Evolutionary conservation across 2,329 filamentous ascomycete genomes (phyloP), one percentile per base, ranked within the genome.

Genomic region (Drechslera avenae): DNA sequence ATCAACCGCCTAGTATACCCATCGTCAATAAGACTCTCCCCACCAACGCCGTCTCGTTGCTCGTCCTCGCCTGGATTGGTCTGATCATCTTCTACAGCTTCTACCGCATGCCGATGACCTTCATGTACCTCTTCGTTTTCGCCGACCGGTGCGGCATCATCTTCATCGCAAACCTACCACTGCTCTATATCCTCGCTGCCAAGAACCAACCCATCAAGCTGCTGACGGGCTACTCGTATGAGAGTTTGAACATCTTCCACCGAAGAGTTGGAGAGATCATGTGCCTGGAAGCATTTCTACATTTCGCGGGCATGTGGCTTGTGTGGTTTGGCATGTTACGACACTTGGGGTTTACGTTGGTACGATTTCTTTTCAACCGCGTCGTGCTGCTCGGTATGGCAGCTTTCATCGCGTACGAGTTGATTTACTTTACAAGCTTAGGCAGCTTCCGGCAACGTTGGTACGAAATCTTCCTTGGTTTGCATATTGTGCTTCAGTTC

Each of bases 211-310:
- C 85, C 0, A 64, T 88, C 28, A 81, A 82, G 50, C 59, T 77
- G 2, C 72, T 88, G 14, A 87, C 85, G 0, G 84, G 85, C 3
- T 80, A 81, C 55, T 87, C 84, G 0, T 88, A 88, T 62, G 85
- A 88, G 68, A 79, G 82, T 4, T 74, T 88, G 34, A 87, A 88
- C 64, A 81, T 88, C 37, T 80, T 87, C 47, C 85, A 88, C 64
- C 81, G 85, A 30, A 78, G 85, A 4, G 76, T 87, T 1, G 85
- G 85, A 18, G 84, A 87, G 66, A 66, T 83, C 21, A 77, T 87
- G 69, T 86, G 83, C 63, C 69, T 86, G n/a, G 75, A 82, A 32
- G 84, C 83, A 2, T 58, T 83, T 0, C 53, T 86, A 0, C 86
- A 88, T 59, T 76, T 79, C 28, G 61, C 68, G 4, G 78, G 80